Percentiles rank a stretch among this genome's conserved stretches.
Evolutionary conservation across 179 eudicot genomes (phyloP).

Genomic region (Spergularia azorica): DNA sequence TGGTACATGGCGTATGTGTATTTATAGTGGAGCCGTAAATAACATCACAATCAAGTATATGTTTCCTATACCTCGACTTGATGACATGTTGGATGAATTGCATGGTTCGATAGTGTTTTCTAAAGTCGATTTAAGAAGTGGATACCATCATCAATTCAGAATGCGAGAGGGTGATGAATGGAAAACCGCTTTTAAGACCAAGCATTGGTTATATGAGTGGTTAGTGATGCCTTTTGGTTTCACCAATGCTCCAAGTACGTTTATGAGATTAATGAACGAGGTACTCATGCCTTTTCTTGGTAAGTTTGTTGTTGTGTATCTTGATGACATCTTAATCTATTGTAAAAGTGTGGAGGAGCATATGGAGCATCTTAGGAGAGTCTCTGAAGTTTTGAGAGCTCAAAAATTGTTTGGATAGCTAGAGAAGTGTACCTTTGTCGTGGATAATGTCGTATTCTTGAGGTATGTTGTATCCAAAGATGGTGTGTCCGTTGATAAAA

Average conservation of each 20-base stretch:
- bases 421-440: not conserved
- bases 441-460: not conserved
- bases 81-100: not conserved
- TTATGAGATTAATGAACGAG: no score
- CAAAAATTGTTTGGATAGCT: not conserved
- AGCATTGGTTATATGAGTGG: not conserved
- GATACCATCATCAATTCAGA: not conserved
- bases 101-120: not conserved
- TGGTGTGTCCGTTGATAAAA: not conserved
- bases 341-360: no score
- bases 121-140: not conserved
- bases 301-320: not conserved
- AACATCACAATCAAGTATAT: conserved; percentile 2
- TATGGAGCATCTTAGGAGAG: not conserved
- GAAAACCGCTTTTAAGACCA: not conserved
- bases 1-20: conserved; percentile 1
- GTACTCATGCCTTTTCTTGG: no score
- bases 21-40: not conserved
- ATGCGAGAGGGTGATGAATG: not conserved
- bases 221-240: no score
- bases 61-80: not conserved
- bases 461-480: not conserved
- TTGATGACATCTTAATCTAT: not conserved
- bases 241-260: no score
- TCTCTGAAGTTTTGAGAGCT: not conserved